Evolutionary conservation across 2,329 filamentous ascomycete species (phyloP), one percentile per base, ranked within the genome.

Genomic region (Aspergillus caelatus): DNA sequence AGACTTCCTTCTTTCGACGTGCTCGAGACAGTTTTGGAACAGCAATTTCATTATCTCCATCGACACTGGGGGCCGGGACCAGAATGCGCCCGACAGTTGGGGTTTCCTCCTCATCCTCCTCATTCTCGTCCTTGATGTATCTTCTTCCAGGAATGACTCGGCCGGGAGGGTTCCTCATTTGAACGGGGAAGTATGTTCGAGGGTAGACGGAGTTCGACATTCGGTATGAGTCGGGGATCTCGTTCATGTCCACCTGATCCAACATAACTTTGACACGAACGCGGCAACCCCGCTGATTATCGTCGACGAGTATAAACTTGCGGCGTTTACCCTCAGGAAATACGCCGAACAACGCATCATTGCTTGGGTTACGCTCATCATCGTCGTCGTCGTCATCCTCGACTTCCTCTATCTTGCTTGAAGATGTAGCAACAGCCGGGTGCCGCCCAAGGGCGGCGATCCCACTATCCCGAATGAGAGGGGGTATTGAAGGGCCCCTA

Each of bases 231-330:
- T 98, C 94, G 1, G 94, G 94, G 74, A 98, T 96, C 79, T 98
- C 94, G 73, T 94, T 91, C 82, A 95, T 96, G 76, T 97, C 91
- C 70, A 97, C 93, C 52, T 90, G 89, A 74, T 97, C 93, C n/a
- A 99, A 88, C 67, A 91, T 95, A 58, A 97, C 94, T 65, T 94
- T 91, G 53, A 98, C 94, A 19, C 94, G 89, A 1, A 97, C 89
- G 48, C 93, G 88, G 57, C 88, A 90, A 58, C 90, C 91, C 41
- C 92, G 90, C 66, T 93, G 91, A 58, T 88, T 89, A 77, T 98
- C 94, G 69, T 97, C 94, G 32, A 98, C 93, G 11, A 98, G 87
- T 70, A 98, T 97, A 78, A 98, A 98, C 79, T 97, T 98, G 75
- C 94, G 91, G 74, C 93, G 92, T 81, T 96, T 97, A 58, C 90